Evolutionary conservation across 257 asterid genomes (phyloP), one percentile per base, ranked within the genome.

Genomic region (Solanum medicagineum): DNA sequence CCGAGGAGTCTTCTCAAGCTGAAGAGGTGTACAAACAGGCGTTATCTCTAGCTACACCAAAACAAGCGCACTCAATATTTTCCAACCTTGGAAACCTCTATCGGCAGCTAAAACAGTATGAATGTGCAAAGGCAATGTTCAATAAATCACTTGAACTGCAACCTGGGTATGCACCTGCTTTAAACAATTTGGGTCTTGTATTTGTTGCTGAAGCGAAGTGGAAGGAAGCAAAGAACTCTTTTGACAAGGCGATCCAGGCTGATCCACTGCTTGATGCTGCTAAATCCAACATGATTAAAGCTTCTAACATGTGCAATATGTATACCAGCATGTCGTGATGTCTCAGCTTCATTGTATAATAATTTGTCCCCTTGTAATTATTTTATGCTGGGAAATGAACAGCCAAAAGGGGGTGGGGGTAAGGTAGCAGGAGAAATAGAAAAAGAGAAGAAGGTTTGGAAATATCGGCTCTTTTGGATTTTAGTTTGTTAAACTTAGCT

Each of bases 151-250:
- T 96, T 65, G 94, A 95, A 73, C 91, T 95, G 91, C 92, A 89
- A 84, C 99, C 99, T n/a, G 98, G 99, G 49, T 97, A 97, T 85
- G 98, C 99, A 51, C 98, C 99, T 1, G 98, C 98, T 19, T 97
- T 95, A 81, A 97, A 97, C 91, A 97, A 97, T 90, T 95, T 97
- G 10, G 99, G 99, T 81, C 99, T 97, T 7, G 97, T 95, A 53
- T 95, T 92, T 85, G 96, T 97, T 73, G 98, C 97, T 11, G 98
- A 97, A 95, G 94, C 92, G 83, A 91, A 86, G 69, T 93, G 93
- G 88, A 97, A 92, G 82, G 93, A 97, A 88, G 98, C 98, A 47
- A 89, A 88, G 85, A 93, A 90, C 89, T 95, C 97, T 92, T 97
- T 97, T 89, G 89, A 90, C 88, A 95, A 93, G 92, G 98, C 99